Base-by-base conservation (phyloP, 352 stramenopile species). In the Discostella stelligera region DNA sequence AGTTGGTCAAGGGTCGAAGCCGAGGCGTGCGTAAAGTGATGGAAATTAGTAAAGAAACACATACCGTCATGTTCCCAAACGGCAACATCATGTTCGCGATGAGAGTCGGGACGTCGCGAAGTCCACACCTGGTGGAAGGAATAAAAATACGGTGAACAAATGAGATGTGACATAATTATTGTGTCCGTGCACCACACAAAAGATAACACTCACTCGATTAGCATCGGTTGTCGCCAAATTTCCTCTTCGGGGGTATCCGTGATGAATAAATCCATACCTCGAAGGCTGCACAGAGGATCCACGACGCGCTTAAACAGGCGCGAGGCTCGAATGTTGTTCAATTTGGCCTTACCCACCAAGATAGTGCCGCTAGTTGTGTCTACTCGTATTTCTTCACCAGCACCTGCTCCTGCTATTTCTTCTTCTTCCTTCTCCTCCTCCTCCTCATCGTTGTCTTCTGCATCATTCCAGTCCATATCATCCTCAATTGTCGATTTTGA, bases 191-290 rank as follows among this genome's bases (percentile, higher is more conserved):
- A 32, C 5, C 27, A 32, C 5, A 52, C 8, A 32, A 53, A n/a
- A 52, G 18, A 70, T 14, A 55, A 23, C 11, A 66, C 67, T 72
- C 46, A 73, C 71, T 82, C 13, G 25, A 67, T 69, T 44, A 89
- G 75, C 30, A 79, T 67, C 6, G 79, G 77, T 61, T 87, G 71
- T 16, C 63, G 56, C 32, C 58, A 69, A 58, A 86, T 74, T 30
- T 82, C 48, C n/a, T 63, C 63, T 61, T 87, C 73, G 13, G 79
- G 62, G 41, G 49, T 58, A 59, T 85, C 71, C 0, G 69, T 74
- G 14, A 82, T 41, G 54, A 88, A 88, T 8, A 89, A 56, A 74
- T 89, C 83, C 63, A 89, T 80, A 4, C 83, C 80, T 39, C 77
- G 66, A 8, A 89, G 59, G 14, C 53, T 64, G 58, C 68, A 80